Conservation (phyloP, 495 filamentous ascomycete genomes). For the Letharia columbiana region DNA sequence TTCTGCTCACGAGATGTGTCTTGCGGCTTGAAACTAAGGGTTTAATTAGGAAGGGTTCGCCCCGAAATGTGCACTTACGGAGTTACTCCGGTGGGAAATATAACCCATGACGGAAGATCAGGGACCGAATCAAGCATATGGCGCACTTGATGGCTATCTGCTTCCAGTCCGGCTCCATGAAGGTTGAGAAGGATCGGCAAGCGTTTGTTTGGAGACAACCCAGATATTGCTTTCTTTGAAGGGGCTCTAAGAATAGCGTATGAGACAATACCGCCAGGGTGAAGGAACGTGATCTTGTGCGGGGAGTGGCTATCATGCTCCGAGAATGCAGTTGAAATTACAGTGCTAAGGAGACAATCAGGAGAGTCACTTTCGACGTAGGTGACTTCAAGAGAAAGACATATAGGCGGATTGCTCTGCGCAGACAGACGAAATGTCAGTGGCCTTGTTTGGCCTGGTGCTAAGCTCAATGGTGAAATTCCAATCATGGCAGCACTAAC, state of each 20-base stretch:
- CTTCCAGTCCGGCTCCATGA: conserved; percentile 53
- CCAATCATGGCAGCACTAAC: conserved; percentile 21
- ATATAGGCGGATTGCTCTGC: neutral
- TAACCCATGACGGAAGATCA: conserved; percentile 47
- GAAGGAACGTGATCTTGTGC: conserved; percentile 50
- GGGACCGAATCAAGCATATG: conserved; percentile 41
- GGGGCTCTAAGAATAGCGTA: conserved; percentile 52
- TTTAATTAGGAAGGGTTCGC: neutral
- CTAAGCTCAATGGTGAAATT: conserved; percentile 28
- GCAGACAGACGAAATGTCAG: conserved; percentile 28
- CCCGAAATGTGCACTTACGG: conserved; percentile 18
- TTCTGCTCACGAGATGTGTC: neutral
- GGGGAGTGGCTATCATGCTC: conserved; percentile 26
- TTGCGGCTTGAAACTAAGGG: neutral
- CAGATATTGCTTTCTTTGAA: conserved; percentile 34
- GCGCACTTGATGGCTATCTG: conserved; percentile 38
- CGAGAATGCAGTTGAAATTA: neutral
- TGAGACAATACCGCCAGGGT: conserved; percentile 50
- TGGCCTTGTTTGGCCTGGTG: conserved; percentile 38
- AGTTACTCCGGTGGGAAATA: conserved; percentile 53
- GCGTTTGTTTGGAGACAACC: conserved; percentile 7
- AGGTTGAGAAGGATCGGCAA: conserved; percentile 42
- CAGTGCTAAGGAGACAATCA: conserved; percentile 5
- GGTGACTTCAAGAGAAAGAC: conserved; percentile 8
- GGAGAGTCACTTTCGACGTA: conserved; percentile 8